Evolutionary conservation across 148 eudicot species (phyloP).

Genomic region (Fallopia convolvulus): DNA sequence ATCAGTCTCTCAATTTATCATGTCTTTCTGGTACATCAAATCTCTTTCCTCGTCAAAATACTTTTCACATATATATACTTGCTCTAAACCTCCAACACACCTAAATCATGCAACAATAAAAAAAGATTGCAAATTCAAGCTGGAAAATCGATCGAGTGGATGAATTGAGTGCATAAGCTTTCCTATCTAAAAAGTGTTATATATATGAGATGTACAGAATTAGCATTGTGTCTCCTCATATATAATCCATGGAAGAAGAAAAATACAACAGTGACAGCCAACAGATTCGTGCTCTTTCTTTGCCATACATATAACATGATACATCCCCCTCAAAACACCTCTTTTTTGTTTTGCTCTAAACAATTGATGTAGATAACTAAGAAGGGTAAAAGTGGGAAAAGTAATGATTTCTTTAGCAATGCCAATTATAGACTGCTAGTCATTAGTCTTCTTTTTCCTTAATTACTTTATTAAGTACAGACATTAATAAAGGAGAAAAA

Average conservation of each 20-base stretch:
- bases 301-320: neutral
- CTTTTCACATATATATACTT: too few relatives aligned
- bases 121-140: neutral
- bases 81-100: neutral
- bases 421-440: neutral
- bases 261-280: neutral
- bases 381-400: neutral
- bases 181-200: too few relatives aligned
- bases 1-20: too few relatives aligned
- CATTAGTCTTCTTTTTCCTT: neutral
- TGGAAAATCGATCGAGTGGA: neutral
- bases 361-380: too few relatives aligned
- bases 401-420: neutral
- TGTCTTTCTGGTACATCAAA: too few relatives aligned
- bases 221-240: neutral
- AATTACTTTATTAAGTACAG: neutral
- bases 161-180: neutral
- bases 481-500: neutral
- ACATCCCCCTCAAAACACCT: neutral
- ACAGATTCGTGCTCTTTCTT: neutral
- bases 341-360: neutral
- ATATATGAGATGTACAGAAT: too few relatives aligned
- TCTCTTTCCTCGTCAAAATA: too few relatives aligned
- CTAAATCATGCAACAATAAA: neutral
- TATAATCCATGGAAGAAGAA: neutral